Evolutionary conservation across 352 stramenopile species (phyloP), one percentile per base, ranked within the genome.

Genomic region (Pythium oligandrum): DNA sequence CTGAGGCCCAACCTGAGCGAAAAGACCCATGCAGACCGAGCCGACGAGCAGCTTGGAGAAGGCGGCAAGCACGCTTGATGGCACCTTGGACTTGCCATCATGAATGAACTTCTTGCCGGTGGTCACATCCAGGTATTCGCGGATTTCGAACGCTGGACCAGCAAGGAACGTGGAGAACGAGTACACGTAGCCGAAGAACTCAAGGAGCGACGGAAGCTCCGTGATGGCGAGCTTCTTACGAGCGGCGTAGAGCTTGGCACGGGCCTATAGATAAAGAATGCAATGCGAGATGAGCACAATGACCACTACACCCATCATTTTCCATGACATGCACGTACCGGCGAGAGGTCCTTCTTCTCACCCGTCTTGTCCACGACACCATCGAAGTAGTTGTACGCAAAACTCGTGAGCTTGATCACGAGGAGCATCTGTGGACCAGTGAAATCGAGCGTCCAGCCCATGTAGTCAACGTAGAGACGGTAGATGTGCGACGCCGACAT

Each of bases 121-220:
- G 36, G 86, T 85, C 0, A 75, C 81, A 55, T 95, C 68, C 4
- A 78, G 63, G 68, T 98, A 99, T 50, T 93, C 89, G n/a, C 75
- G 83, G 69, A 96, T 98, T 63, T 98, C 96, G 48, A 97, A 98
- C 1, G 92, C 93, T 37, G 96, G 96, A 7, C 96, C 95, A 3
- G 93, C 93, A 11, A 99, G 67, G 61, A 98, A 91, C 40, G 88
- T 97, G 33, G 94, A 90, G 70, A 98, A 98, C 79, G 92, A 96
- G 75, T 98, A 99, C 11, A 97, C 91, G 73, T 96, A 99, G 48
- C 93, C 95, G 35, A 98, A 81, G 73, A 96, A 99, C 66, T 98
- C 93, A 40, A 99, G 64, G 11, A 97, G 66, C 38, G 81, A 86
- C 39, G 96, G 95, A 31, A 98, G 54, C 53, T 86, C 47, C 7